Base-by-base conservation (phyloP, 352 stramenopile genomes). In the Plasmopara viticola region DNA sequence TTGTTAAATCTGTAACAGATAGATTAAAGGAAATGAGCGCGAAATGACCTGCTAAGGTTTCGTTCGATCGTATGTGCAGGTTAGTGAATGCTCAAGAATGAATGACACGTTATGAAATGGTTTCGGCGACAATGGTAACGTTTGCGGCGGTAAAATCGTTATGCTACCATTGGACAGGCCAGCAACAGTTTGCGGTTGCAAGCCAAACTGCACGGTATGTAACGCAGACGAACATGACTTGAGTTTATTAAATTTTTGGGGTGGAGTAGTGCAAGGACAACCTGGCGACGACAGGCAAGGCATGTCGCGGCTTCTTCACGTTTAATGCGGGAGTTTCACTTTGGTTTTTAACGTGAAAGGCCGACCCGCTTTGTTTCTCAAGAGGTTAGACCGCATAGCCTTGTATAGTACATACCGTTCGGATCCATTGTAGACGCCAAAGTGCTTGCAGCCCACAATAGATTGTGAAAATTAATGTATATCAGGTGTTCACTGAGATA, bases 341-440 rank as follows among this genome's bases (percentile, higher is more conserved):
- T 9, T 64, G 14, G 50, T 68, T 68, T 64, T 56, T 65, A 56
- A 35, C 20, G 9, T 55, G 38, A 48, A 47, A 47, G 17, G 40
- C 4, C 40, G 25, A 60, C 49, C 38, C 34, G 14, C 20, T 9
- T 14, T 39, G 25, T 14, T 35, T 35, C 7, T 15, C 12, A 38
- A 35, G 9, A 28, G 12, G 12, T 40, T 1, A 50, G 4, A 50
- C 40, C 9, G 9, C 29, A 53, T 53, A 45, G 37, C 37, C 35
- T 45, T 7, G 7, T 9, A 2, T 29, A 38, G 29, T 29, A 15
- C 5, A 42, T 51, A 29, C 0, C 0, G 0, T 9, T 51, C 1
- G 3, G 2, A 20, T 12, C 0, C 15, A 2, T 29, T 44, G 7
- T 10, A 7, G 7, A 18, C 9, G 2, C 14, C 37, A 41, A n/a